Evolutionary conservation across 2,329 filamentous ascomycete species (phyloP).

Genomic region (Periconia sp.): DNA sequence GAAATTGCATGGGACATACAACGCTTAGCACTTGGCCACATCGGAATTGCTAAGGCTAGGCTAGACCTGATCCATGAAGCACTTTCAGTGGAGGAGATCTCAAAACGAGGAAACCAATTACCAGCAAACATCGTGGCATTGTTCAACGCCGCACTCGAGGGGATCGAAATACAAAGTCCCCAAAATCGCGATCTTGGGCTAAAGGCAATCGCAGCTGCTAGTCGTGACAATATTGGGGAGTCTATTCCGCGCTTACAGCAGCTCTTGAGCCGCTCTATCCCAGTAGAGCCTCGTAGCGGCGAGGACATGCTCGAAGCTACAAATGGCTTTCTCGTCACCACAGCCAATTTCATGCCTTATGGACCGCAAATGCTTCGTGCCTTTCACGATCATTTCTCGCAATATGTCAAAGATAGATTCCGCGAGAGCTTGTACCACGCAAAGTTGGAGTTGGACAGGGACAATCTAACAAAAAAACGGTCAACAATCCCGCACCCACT

Average conservation of each 20-base stretch:
- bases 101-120: slow-evolving; percentile 18
- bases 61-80: slow-evolving; percentile 21
- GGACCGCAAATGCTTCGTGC: slow-evolving; percentile 10
- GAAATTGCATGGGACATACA: slow-evolving; percentile 9
- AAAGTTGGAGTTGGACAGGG: neutral
- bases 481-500: neutral
- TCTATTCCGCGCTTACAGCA: slow-evolving; percentile 10
- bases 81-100: slow-evolving; percentile 14
- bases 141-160: slow-evolving; percentile 19
- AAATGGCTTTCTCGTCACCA: slow-evolving; percentile 18
- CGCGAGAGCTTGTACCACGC: slow-evolving; percentile 13
- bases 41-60: slow-evolving; percentile 21
- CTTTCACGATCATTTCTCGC: slow-evolving; percentile 16
- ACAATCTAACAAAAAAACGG: neutral
- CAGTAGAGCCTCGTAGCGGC: slow-evolving; percentile 13
- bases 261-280: slow-evolving; percentile 3
- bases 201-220: slow-evolving; percentile 16
- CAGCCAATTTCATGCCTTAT: slow-evolving; percentile 5
- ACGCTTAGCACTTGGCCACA: slow-evolving; percentile 13
- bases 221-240: slow-evolving; percentile 8
- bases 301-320: slow-evolving; percentile 24
- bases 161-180: slow-evolving; percentile 12
- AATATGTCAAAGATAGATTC: slow-evolving; percentile 19
- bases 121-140: slow-evolving; percentile 23
- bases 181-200: slow-evolving; percentile 16